Evolutionary conservation across 257 asterid genomes (phyloP), one percentile per base, ranked within the genome.

Genomic region (Lavandula angustifolia): DNA sequence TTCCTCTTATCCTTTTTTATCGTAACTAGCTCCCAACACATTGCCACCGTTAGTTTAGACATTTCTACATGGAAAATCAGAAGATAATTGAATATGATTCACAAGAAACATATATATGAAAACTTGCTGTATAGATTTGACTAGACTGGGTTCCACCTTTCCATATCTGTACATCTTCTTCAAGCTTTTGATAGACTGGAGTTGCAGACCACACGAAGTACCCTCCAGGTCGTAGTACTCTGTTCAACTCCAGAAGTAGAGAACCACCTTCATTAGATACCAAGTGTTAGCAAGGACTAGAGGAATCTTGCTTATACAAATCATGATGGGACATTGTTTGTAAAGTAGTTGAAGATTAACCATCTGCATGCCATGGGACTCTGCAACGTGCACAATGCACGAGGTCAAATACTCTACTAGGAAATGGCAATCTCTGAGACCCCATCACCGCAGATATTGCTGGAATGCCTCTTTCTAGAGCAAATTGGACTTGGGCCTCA

Each of bases 351-450:
- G 65, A 53, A 56, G 54, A 64, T 6, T 55, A 50, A 90, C 97
- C 97, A 75, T 85, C 89, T 16, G 66, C 85, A 34, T 91, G 96
- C 96, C 98, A 88, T 48, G 94, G 95, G 73, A 91, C 96, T 84
- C 96, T 80, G 80, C 96, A 87, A 27, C 96, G 96, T n/a, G 96
- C 96, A 50, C 98, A 91, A 69, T 91, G 98, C 75, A 91, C 88
- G 9, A 84, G 61, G 34, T 87, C 98, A 38, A 91, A 87, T 56
- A 91, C 96, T 70, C 84, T 76, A 75, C 98, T 78, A 11, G 96
- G 96, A 76, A 85, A 91, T 6, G 86, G 94, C 55, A 91, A 79
- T 67, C 98, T 82, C 69, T 85, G 94, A 32, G 87, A 73, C 56
- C 98, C 98, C 98, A 88, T 87, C 4, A 91, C 98, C 0, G 98